phyloP scores from a whole-genome alignment of 441 rosid species.

The Pelargonium myrrhifolium region DNA sequence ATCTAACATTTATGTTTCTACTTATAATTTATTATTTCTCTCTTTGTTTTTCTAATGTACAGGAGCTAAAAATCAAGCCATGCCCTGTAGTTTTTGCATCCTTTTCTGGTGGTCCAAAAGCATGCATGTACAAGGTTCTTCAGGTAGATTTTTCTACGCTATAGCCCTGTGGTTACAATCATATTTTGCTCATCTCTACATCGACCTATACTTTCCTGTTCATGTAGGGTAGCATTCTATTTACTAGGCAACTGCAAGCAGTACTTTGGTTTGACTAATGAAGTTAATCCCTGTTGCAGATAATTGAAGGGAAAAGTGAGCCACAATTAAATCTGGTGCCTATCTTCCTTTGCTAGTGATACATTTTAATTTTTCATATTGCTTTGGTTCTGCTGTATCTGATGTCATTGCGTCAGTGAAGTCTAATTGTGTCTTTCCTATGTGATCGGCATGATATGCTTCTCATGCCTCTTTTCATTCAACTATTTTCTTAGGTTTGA shows the following conservation, averaged over 20 bases:
- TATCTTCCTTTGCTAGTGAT: neutral
- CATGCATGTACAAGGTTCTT: slow-evolving; percentile 86
- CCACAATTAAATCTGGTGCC: slow-evolving; percentile 43
- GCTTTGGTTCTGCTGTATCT: neutral
- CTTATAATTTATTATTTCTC: neutral
- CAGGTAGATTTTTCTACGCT: slow-evolving; percentile 42
- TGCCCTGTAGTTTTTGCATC: slow-evolving; percentile 75
- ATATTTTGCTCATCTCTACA: neutral
- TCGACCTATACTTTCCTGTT: neutral
- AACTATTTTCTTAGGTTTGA: neutral
- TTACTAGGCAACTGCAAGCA: neutral
- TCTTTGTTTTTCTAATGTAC: slow-evolving; percentile 13
- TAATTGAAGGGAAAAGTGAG: slow-evolving; percentile 56
- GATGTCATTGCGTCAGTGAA: neutral
- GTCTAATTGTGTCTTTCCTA: no score
- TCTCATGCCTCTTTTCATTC: neutral
- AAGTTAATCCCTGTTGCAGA: slow-evolving; percentile 40
- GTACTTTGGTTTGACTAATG: neutral
- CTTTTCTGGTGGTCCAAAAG: slow-evolving; percentile 84
- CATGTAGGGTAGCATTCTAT: neutral
- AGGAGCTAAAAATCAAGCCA: slow-evolving; percentile 70
- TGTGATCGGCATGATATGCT: no score
- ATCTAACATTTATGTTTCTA: neutral
- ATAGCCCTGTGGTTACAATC: neutral
- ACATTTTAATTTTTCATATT: neutral